Conservation (phyloP, 441 rosid genomes). For the Eutrema salsugineum region DNA sequence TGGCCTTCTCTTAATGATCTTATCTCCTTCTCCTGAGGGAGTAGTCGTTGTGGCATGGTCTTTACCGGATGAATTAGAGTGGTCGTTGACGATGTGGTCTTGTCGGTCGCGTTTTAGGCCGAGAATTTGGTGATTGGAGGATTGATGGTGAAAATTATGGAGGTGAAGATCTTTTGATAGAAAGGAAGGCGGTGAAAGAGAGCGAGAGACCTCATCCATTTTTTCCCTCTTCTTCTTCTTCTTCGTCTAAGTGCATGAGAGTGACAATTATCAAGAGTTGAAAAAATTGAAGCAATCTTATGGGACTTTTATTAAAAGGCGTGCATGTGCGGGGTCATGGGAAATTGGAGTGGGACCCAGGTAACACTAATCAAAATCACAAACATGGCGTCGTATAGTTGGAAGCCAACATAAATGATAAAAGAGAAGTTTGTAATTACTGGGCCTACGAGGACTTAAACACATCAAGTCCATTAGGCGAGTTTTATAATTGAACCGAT, state of each 20-base stretch:
- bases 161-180: slow-evolving; percentile 33
- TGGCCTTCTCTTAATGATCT: slow-evolving; percentile 42
- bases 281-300: background rate
- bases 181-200: slow-evolving; percentile 12
- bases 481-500: background rate
- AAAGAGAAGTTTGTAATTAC: background rate
- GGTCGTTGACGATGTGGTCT: slow-evolving; percentile 7
- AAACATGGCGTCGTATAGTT: background rate
- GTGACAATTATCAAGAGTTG: background rate
- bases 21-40: slow-evolving; percentile 15
- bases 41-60: background rate
- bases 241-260: background rate
- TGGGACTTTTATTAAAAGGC: too few relatives aligned
- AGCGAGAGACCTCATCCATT: slow-evolving; percentile 63
- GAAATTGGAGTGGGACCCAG: slow-evolving; percentile 1
- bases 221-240: background rate
- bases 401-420: background rate
- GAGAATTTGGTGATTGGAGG: slow-evolving; percentile 27
- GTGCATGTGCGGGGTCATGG: slow-evolving; percentile 10
- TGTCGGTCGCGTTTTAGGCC: slow-evolving; percentile 51
- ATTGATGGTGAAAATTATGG: slow-evolving; percentile 39
- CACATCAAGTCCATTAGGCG: background rate
- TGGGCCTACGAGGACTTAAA: background rate
- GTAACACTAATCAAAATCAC: background rate
- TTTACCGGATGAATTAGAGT: background rate